Base-by-base conservation (phyloP, 2,329 filamentous ascomycete species). In the Thermothelomyces thermophilus region DNA sequence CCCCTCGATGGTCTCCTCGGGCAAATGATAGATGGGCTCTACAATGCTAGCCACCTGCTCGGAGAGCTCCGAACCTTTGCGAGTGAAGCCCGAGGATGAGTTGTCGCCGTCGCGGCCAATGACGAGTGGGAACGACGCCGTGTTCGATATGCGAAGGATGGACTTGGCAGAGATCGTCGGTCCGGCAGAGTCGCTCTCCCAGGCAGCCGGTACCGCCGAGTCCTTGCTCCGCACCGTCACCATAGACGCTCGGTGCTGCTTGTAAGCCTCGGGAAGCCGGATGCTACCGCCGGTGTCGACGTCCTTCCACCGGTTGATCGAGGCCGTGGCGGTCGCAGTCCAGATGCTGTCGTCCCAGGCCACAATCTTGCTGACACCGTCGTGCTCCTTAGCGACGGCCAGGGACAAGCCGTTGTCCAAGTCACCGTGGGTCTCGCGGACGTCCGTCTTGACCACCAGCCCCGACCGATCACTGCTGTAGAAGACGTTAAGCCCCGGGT, bases 381-480 rank as follows among this genome's bases (percentile, higher is more conserved):
- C 87, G 60, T 95, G 87, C 68, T 98, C 93, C 64, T 96, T 88
- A 45, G 88, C 87, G 5, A 95, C 75, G n/a, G 91, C 91, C 13
- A 97, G 76, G 13, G 88, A 95, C 7, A 95, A 71, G 1, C 91
- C 93, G 60, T 95, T 87, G 61, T 96, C 90, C 68, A 91, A 77
- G 51, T 90, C 86, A 17, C 79, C 76, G 24, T 83, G 75, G 50
- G 83, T 81, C 11, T 78, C 79, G 56, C 90, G 80, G 22, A 91
- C 85, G 65, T 98, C 93, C 1, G 91, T 97, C 74, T 97, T 98
- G 48, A 90, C 91, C n/a, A 98, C 84, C 54, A 96, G 70, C 2
- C 93, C 93, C 1, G 89, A 90, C 45, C 91, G 84, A 68, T 98
- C 93, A 59, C 86, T 87, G 49, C 91, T 97, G 71, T 97, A 97